A percentile compares a stretch with the other conserved stretches of the same genome.
Conservation (phyloP, 495 filamentous ascomycete genomes). For the Penicillium goetzii region DNA sequence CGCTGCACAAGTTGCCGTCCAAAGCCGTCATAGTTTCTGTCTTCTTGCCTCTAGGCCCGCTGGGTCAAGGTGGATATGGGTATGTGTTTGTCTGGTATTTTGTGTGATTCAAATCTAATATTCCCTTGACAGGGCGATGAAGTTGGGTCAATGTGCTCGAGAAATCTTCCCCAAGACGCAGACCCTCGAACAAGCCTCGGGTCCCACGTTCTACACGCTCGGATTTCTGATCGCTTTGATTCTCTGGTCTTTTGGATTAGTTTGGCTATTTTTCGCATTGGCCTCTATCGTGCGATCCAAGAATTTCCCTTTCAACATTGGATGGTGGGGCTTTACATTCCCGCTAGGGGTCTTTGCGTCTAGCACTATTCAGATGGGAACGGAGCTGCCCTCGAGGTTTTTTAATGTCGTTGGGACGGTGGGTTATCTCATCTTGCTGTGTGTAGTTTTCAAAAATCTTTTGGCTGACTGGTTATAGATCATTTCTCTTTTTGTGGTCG, state of each 20-base stretch:
- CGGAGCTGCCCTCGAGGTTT: slow-evolving; percentile 55
- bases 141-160: slow-evolving; percentile 57
- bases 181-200: slow-evolving; percentile 47
- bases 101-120: neutral
- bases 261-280: slow-evolving; percentile 65
- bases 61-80: slow-evolving; percentile 62
- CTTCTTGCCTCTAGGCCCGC: slow-evolving; percentile 64
- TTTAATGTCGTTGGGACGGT: slow-evolving; percentile 55
- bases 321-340: slow-evolving; percentile 71
- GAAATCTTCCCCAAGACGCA: slow-evolving; percentile 55
- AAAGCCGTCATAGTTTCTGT: slow-evolving; percentile 63
- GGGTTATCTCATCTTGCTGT: neutral
- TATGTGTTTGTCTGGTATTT: slow-evolving; percentile 10
- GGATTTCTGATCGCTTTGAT: slow-evolving; percentile 58
- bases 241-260: slow-evolving; percentile 63
- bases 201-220: slow-evolving; percentile 55
- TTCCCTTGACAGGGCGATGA: slow-evolving; percentile 43
- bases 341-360: slow-evolving; percentile 61
- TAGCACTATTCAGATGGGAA: slow-evolving; percentile 51
- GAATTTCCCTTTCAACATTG: slow-evolving; percentile 67
- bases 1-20: slow-evolving; percentile 58
- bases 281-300: slow-evolving; percentile 37
- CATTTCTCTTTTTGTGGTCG: slow-evolving; percentile 49
- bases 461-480: slow-evolving; percentile 34
- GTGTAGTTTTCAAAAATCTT: neutral